Percentiles rank a stretch among this genome's conserved stretches.
phyloP scores from a whole-genome alignment of 192 early-diverging fungal species.

The Cetraspora pellucida region DNA sequence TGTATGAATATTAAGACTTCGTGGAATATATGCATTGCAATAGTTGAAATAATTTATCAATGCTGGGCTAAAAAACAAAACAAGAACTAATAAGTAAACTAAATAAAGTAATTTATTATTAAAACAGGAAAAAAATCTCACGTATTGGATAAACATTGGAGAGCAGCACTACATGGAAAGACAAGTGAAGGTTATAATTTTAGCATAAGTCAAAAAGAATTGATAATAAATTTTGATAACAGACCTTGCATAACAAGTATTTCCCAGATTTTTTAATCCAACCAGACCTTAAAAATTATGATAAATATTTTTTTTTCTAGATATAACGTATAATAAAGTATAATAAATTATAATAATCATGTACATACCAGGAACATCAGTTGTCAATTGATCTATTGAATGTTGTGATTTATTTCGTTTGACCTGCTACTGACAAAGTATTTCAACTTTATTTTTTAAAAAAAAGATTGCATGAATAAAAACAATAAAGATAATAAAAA shows the following conservation, averaged over 20 bases:
- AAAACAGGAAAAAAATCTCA: conserved; percentile 15
- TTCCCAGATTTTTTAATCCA: conserved; percentile 48
- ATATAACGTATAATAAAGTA: too few relatives aligned
- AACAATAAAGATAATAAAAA: neutral
- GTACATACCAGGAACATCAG: conserved; percentile 21
- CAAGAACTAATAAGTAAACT: neutral
- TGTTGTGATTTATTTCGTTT: conserved; percentile 22
- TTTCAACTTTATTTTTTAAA: too few relatives aligned
- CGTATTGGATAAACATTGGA: conserved; percentile 47
- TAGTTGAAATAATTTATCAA: conserved; percentile 41
- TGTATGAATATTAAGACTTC: conserved; percentile 1
- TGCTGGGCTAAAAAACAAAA: conserved; percentile 37
- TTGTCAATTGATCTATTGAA: neutral
- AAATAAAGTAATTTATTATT: neutral
- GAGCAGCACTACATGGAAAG: conserved; percentile 39
- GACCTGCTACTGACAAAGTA: conserved; percentile 17
- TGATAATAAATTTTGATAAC: neutral
- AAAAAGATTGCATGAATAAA: neutral
- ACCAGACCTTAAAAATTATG: conserved; percentile 44
- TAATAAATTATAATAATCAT: too few relatives aligned
- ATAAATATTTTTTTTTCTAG: conserved; percentile 35
- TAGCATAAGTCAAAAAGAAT: neutral
- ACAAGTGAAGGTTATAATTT: neutral
- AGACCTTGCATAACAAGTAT: conserved; percentile 41
- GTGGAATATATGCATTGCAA: conserved; percentile 46